A percentile compares a stretch with the other conserved stretches of the same genome.
Conservation (phyloP, 2,329 filamentous ascomycete species). For the Calonectria pauciramosa region DNA sequence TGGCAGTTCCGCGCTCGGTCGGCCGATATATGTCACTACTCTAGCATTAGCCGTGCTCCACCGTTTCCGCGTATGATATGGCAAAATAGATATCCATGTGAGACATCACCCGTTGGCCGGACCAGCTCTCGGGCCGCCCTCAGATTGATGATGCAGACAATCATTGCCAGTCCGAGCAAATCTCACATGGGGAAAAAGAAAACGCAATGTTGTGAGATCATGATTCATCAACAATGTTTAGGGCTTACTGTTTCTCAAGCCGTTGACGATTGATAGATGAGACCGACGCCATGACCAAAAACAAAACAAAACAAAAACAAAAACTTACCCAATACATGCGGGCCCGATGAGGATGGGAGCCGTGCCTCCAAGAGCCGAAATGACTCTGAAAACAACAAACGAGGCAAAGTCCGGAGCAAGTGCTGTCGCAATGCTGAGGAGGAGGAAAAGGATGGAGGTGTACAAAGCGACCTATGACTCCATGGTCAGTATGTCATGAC, state of each 20-base stretch:
- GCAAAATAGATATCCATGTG: not conserved
- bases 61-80: not conserved
- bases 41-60: constrained; percentile 28
- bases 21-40: constrained; percentile 72
- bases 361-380: constrained; percentile 82
- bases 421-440: constrained; percentile 79
- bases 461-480: constrained; percentile 57
- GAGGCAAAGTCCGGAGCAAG: constrained; percentile 77
- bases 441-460: constrained; percentile 74
- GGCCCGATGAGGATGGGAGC: constrained; percentile 81
- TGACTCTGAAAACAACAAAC: constrained; percentile 81
- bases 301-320: not conserved
- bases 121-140: not conserved
- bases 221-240: not conserved
- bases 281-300: not conserved
- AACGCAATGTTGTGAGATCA: not conserved
- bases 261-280: not conserved
- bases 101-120: not conserved
- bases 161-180: not conserved
- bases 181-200: not conserved
- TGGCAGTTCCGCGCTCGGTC: constrained; percentile 78
- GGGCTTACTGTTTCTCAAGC: not conserved
- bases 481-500: not conserved
- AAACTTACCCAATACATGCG: constrained; percentile 72
- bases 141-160: not conserved